Base-by-base conservation (phyloP, 2,329 filamentous ascomycete species). In the Stagonosporopsis tanaceti region DNA sequence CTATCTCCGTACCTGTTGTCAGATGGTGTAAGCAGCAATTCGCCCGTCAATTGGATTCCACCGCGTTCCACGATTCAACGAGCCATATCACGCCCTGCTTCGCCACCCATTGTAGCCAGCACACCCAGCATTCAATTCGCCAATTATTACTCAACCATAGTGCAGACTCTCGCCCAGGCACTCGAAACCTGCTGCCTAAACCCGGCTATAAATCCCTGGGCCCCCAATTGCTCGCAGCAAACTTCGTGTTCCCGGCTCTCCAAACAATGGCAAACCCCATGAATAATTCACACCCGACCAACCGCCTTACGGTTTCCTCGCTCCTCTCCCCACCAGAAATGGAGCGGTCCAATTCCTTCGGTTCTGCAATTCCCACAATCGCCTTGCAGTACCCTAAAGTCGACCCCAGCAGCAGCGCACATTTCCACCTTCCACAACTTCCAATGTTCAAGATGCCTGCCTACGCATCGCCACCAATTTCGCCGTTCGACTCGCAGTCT, bases 291-390 rank as follows among this genome's bases (percentile, higher is more conserved):
- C 63, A 70, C 34, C 63, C 70, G 47, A 71, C 59, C 68, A 65
- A 70, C 62, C 71, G 70, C 55, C 68, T 75, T 17, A 67, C 72
- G 42, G 71, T 76, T 47, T 75, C 72, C 55, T 77, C 76, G 15
- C 73, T 78, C 44, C 75, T 78, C 58, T 78, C 76, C 14, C 76
- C 76, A 8, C 76, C 76, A 17, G 76, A 78, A 65, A 72, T 75
- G 69, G 76, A 76, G 65, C 72, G 71, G 32, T 70, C 70, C 50
- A 73, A 75, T 57, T 75, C 73, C n/a, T 77, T 77, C 68, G 70
- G 70, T 62, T 75, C 70, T 71, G 71, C 65, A 65, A 67, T 56
- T 69, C 71, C 32, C n/a, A 46, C 50, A 14, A 35, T 54, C 57
- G 69, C 50, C 35, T 61, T 34, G 61, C 67, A 32, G 61, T 71